Evolutionary conservation across 805 yeast genomes (phyloP).

Genomic region (Lipomyces yamadae): DNA sequence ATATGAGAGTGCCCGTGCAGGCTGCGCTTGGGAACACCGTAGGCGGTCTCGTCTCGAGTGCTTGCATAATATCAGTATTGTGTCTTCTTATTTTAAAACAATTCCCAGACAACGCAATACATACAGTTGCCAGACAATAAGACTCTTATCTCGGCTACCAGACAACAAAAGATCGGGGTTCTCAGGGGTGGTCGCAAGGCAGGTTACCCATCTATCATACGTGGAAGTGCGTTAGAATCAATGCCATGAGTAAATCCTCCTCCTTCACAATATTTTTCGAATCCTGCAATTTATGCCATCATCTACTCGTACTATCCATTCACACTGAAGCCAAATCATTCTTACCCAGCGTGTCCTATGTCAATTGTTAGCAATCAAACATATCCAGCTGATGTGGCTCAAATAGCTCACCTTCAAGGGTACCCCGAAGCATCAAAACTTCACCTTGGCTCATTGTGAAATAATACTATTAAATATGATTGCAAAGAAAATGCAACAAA

Average conservation of each 20-base stretch:
- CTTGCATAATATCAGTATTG: constrained; percentile 1
- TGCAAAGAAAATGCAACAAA: neutral
- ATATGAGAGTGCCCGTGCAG: constrained; percentile 99
- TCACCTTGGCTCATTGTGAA: constrained; percentile 36
- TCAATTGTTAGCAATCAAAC: constrained; percentile 20
- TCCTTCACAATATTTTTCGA: neutral
- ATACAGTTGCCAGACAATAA: constrained; percentile 92
- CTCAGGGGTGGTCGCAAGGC: constrained; percentile 96
- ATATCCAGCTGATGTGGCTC: constrained; percentile 12
- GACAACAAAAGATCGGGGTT: constrained; percentile 98
- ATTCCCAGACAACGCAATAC: neutral
- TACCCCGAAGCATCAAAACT: constrained; percentile 82
- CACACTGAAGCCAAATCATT: neutral
- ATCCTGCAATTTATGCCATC: neutral
- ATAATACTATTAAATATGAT: neutral
- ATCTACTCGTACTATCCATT: neutral
- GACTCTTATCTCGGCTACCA: constrained; percentile 98
- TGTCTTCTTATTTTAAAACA: neutral
- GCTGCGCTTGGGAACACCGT: constrained; percentile 98
- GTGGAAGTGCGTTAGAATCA: constrained; percentile 31
- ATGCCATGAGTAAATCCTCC: constrained; percentile 29
- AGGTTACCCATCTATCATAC: constrained; percentile 79
- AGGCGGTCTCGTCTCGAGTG: constrained; percentile 91
- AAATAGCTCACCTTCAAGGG: constrained; percentile 78
- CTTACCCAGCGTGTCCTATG: constrained; percentile 68